A percentile compares a stretch with the other conserved stretches of the same genome.
phyloP scores from a whole-genome alignment of 495 filamentous ascomycete genomes.

The Podospora bellae-mahoneyi region DNA sequence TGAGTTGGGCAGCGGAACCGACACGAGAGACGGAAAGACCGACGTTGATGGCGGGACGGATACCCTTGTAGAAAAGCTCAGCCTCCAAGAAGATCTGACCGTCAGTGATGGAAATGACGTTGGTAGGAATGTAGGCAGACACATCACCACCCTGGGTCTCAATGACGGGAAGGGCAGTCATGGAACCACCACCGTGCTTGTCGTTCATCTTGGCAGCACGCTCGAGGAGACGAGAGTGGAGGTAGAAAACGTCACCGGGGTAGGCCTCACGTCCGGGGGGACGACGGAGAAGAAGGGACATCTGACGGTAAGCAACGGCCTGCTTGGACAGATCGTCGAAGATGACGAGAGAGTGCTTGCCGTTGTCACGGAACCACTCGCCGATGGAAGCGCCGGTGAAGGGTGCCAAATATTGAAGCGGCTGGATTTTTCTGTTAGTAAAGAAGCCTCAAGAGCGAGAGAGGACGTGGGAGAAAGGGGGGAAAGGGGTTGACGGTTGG shows the following conservation, averaged over 20 bases:
- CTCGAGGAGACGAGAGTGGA: conserved; percentile 98
- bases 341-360: conserved; percentile 88
- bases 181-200: conserved; percentile 90
- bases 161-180: conserved; percentile 97
- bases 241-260: conserved; percentile 99
- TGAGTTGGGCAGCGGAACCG: conserved; percentile 98
- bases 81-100: conserved; percentile 99
- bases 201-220: conserved; percentile 99
- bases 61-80: conserved; percentile 99
- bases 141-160: conserved; percentile 99
- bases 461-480: background rate
- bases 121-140: conserved; percentile 99
- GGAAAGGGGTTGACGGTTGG: background rate
- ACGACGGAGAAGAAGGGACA: conserved; percentile 98
- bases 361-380: conserved; percentile 88
- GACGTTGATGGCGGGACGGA: conserved; percentile 99
- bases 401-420: conserved; percentile 91
- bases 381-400: conserved; percentile 58
- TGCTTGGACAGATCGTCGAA: conserved; percentile 99
- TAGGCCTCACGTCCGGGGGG: conserved; percentile 99
- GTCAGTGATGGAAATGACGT: conserved; percentile 99
- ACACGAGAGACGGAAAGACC: conserved; percentile 99
- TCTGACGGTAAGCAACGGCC: conserved; percentile 99
- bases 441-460: no score
- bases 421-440: background rate